Evolutionary conservation across 345 rosid species (phyloP).

Genomic region (Citrus hindsii): DNA sequence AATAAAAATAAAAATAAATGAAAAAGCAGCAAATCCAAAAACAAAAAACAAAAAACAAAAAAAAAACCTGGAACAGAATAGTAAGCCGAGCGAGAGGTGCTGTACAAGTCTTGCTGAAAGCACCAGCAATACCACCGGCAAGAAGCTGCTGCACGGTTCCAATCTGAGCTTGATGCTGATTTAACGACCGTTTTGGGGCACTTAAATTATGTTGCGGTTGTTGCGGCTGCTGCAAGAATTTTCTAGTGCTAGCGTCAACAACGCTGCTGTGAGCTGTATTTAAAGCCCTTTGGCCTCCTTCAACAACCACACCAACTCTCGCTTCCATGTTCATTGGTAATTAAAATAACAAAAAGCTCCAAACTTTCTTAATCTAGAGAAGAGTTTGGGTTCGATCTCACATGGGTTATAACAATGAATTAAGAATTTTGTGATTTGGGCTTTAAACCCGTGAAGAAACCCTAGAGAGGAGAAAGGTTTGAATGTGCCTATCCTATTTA

Average conservation of each 20-base stretch:
- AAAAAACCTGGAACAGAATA: constrained; percentile 85
- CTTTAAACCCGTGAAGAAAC: constrained; percentile 2
- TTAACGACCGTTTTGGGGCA: constrained; percentile 26
- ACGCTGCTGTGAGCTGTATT: constrained; percentile 55
- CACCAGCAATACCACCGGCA: constrained; percentile 96
- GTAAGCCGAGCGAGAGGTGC: constrained; percentile 98
- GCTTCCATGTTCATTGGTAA: constrained; percentile 55
- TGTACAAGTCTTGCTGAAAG: constrained; percentile 94
- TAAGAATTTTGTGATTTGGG: background rate
- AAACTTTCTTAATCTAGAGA: background rate
- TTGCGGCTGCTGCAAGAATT: constrained; percentile 44
- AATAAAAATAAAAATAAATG: constrained; percentile 30
- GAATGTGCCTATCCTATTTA: background rate
- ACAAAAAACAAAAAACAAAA: background rate
- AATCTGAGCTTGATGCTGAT: constrained; percentile 38
- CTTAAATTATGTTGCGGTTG: constrained; percentile 14
- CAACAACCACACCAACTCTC: constrained; percentile 72
- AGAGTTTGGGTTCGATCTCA: background rate
- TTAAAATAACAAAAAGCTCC: background rate
- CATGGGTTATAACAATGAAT: constrained; percentile 11
- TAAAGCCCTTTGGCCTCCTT: constrained; percentile 66
- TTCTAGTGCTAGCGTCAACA: constrained; percentile 60
- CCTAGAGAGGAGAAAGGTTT: background rate
- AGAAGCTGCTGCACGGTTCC: constrained; percentile 56
- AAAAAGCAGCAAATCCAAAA: constrained; percentile 28